Percentiles rank a stretch among this genome's conserved stretches.
Conservation (phyloP, 371 early-diverging fungal genomes). For the Syncephalastrum sp. region DNA sequence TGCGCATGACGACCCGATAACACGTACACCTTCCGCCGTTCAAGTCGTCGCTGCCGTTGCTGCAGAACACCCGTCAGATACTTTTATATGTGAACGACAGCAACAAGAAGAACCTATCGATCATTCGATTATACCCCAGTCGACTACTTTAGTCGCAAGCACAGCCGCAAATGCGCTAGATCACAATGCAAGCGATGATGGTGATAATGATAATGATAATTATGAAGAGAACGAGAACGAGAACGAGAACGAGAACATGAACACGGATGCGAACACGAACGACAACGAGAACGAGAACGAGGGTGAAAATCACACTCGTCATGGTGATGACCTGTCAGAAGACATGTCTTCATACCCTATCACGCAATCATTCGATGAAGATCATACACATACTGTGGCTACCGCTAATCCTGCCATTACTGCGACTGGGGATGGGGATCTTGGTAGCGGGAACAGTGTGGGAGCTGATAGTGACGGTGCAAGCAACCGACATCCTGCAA, state of each 20-base stretch:
- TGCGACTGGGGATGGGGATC: constrained; percentile 2
- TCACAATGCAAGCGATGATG: not conserved
- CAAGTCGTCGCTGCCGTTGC: constrained; percentile 6
- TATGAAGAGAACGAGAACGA: not conserved
- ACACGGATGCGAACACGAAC: no score
- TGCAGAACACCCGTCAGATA: not conserved
- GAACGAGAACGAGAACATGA: constrained; percentile 1
- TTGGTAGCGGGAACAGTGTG: not conserved
- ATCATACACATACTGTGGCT: not conserved
- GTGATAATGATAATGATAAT: not conserved
- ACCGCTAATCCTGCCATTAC: not conserved
- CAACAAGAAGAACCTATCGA: not conserved
- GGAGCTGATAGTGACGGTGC: no score
- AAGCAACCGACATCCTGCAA: no score
- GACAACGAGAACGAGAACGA: no score
- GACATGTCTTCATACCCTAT: not conserved
- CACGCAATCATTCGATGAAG: not conserved
- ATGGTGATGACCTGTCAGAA: not conserved
- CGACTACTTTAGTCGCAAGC: constrained; percentile 2
- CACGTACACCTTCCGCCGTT: not conserved
- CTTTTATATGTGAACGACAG: not conserved
- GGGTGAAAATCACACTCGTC: not conserved
- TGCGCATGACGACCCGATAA: not conserved
- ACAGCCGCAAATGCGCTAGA: constrained; percentile 4
- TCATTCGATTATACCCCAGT: not conserved